These are phyloP conservation scores for Cutaneotrichosporon dermatis DNA, from an alignment of 1,284 basidiomycete species.

Conservation along the genomic window DNA sequence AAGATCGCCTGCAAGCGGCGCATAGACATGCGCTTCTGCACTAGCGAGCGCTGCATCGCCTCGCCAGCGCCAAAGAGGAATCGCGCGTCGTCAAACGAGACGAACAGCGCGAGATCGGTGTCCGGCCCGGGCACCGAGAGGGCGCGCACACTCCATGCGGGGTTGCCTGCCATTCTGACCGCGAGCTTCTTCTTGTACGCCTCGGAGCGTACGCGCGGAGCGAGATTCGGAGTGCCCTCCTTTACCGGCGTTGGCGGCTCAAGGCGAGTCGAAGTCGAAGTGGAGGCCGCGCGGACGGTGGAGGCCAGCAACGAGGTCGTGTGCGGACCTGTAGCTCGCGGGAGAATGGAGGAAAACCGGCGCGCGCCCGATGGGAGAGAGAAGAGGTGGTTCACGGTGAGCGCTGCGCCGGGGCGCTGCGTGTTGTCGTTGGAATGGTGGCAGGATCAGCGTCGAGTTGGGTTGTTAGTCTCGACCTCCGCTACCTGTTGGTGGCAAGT, in stretches of 20 bases:
- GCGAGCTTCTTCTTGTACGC: not conserved
- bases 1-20: slow-evolving; percentile 66
- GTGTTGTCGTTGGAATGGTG: too few species aligned
- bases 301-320: not conserved
- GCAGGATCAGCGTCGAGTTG: too few species aligned
- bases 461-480: too few species aligned
- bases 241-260: not conserved
- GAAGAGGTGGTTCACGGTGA: not conserved
- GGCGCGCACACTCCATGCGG: slow-evolving; percentile 43
- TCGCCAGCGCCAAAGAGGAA: slow-evolving; percentile 85
- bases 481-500: too few species aligned
- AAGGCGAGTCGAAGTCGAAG: not conserved
- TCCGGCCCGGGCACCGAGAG: slow-evolving; percentile 59
- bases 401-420: too few species aligned
- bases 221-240: too few species aligned
- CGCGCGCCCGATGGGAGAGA: not conserved
- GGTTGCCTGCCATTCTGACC: slow-evolving; percentile 6
- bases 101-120: slow-evolving; percentile 68
- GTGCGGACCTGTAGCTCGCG: too few species aligned
- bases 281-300: not conserved
- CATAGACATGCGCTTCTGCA: slow-evolving; percentile 63
- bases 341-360: not conserved
- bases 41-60: slow-evolving; percentile 67
- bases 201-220: not conserved
- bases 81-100: slow-evolving; percentile 70